Conservation (phyloP, 768 basidiomycete genomes). For the Gautieria morchelliformis region DNA sequence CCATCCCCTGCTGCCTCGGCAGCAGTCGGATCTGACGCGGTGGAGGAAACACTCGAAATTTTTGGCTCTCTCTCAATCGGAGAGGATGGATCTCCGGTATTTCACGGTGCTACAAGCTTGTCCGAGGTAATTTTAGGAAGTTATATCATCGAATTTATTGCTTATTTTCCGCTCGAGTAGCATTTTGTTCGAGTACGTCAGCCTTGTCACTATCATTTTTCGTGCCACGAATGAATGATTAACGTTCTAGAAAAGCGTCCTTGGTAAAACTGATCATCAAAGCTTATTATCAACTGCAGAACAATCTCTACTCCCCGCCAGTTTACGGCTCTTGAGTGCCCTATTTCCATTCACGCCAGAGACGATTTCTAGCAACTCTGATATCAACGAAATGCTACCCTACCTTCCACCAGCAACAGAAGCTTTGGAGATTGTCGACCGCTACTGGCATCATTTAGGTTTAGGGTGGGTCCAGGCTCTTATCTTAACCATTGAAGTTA, state of each 20-base stretch:
- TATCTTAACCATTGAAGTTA: background rate
- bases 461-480: background rate
- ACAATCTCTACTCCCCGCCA: background rate
- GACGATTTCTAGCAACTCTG: background rate
- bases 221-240: no score
- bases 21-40: background rate
- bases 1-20: background rate
- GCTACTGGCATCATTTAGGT: background rate
- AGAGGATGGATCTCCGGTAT: background rate
- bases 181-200: background rate
- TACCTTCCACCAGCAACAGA: background rate
- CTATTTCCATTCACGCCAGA: slow-evolving; percentile 1
- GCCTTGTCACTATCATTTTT: background rate
- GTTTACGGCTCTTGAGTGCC: background rate
- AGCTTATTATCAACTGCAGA: background rate
- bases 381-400: background rate
- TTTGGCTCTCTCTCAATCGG: background rate
- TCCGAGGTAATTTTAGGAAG: background rate
- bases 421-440: background rate
- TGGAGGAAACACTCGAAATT: background rate
- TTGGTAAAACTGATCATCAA: background rate
- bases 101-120: background rate
- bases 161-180: background rate
- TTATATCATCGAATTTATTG: background rate
- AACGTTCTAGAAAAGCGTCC: background rate